Evolutionary conservation across 2,329 filamentous ascomycete genomes (phyloP).

Genomic region (Alternaria infectoria): DNA sequence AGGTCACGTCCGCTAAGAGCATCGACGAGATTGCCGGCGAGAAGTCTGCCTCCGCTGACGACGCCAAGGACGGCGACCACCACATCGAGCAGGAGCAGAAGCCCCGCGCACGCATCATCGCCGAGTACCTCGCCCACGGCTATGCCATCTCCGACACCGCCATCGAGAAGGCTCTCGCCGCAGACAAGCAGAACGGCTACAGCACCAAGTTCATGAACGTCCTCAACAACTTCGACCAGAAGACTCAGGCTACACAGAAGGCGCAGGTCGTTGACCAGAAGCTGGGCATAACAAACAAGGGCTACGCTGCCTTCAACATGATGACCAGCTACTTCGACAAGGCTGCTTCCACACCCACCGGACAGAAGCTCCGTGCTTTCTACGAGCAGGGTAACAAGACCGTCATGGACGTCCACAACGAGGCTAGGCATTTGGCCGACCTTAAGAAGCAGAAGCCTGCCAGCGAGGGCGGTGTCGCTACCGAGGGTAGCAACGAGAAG

Average conservation of each 20-base stretch:
- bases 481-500: slow-evolving; percentile 32
- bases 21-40: slow-evolving; percentile 68
- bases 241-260: slow-evolving; percentile 86
- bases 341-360: slow-evolving; percentile 83
- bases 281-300: slow-evolving; percentile 80
- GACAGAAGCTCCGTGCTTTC: slow-evolving; percentile 85
- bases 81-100: slow-evolving; percentile 95
- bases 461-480: slow-evolving; percentile 48
- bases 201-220: slow-evolving; percentile 78
- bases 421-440: slow-evolving; percentile 86
- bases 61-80: slow-evolving; percentile 61
- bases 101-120: slow-evolving; percentile 88
- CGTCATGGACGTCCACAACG: slow-evolving; percentile 89
- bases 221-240: slow-evolving; percentile 77
- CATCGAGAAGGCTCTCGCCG: slow-evolving; percentile 81
- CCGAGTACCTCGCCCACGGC: slow-evolving; percentile 95
- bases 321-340: slow-evolving; percentile 93
- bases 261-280: slow-evolving; percentile 83
- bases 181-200: slow-evolving; percentile 90
- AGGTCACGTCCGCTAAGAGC: slow-evolving; percentile 76
- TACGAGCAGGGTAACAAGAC: slow-evolving; percentile 86
- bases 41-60: slow-evolving; percentile 62
- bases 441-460: slow-evolving; percentile 67
- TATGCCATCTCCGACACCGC: slow-evolving; percentile 81
- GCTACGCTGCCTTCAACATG: slow-evolving; percentile 69